Evolutionary conservation across 2,329 filamentous ascomycete species (phyloP), one percentile per base, ranked within the genome.

Genomic region (Ophiostoma tasmaniense): DNA sequence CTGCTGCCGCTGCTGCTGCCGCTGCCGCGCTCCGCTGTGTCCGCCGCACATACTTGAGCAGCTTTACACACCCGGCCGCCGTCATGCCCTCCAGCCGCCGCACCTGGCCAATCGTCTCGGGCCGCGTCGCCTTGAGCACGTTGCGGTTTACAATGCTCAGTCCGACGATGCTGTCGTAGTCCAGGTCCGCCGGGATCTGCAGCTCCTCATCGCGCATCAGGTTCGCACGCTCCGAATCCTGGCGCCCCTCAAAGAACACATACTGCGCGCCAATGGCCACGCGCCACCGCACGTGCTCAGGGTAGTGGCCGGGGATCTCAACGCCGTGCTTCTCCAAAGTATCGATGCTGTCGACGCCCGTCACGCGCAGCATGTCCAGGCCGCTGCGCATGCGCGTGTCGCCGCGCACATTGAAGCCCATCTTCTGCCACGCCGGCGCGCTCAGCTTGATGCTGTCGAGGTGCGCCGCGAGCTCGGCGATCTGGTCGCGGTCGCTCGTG

Each of bases 91-190:
- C 95, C 13, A 97, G 87, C 17, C 95, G 82, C 66, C 92, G 84
- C 39, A 94, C 94, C 83, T 97, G 95, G 0, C 92, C 94, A 28
- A 99, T 82, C 71, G 87, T 96, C 78, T 96, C 92, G 0, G 95
- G 95, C 67, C 87, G 82, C 1, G 92, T 90, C 2, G 82, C 80
- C 70, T 85, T 84, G 45, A 99, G 81, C 3, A 89, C 84, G 35
- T 87, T 83, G 78, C 86, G 89, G 81, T 98, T 95, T 70, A 92
- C 93, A 50, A 87, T 85, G 69, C 91, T 93, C 67, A 99, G 81
- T 0, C 93, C 93, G 42, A 84, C 81, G 0, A 99, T 84, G 14
- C 78, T 74, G 61, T 87, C 83, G 75, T 97, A 99, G 74, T 97
- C 88, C 17, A 98, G 77, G 73, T 93, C 87, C 0, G 82, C 73